Base-by-base conservation (phyloP, 495 filamentous ascomycete genomes). In the Cryomyces minteri region DNA sequence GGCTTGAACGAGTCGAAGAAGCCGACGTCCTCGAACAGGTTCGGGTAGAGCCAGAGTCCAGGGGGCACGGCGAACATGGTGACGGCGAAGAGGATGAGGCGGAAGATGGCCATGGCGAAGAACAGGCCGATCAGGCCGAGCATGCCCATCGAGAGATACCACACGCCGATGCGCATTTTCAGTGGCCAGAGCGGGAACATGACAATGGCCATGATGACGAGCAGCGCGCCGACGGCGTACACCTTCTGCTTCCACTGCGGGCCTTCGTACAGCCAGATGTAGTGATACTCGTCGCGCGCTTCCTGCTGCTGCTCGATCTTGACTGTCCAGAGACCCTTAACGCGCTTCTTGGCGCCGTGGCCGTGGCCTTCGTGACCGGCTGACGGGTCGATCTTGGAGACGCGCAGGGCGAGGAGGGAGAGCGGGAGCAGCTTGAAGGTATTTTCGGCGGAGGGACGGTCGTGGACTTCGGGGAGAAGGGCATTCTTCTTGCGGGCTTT, bases 1-100 rank as follows among this genome's bases (percentile, higher is more conserved):
- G 92, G 92, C 64, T 81, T 81, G 70, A 99, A 99, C 62, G 83
- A 92, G 50, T 99, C 92, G 56, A 96, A 80, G 63, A 99, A 95
- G 6, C 88, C 90, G 39, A 99, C 92, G 59, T 99, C 92, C 62
- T 96, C 92, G 64, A 95, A 99, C 18, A 99, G 61, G 58, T 99
- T 99, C 40, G 92, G 92, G 69, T 86, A 99, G 40, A 99, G 70
- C 92, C 92, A 99, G 31, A 99, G 68, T 50, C 92, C 92, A 1
- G 88, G 90, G 10, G 86, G 70, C 7, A 76, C 71, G 6, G 74
- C 69, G 57, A 96, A 88, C 53, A 93, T 82, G 8, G 92, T 96
- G 58, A 88, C 63, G 54, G 80, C 80, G 66, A 96, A 99, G n/a
- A 99, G 66, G 44, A 96, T 93, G 18, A 96, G 69, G 45, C 92